A percentile compares a stretch with the other conserved stretches of the same genome.
phyloP scores from a whole-genome alignment of 2,329 filamentous ascomycete species.

The Aspergillus caelatus region DNA sequence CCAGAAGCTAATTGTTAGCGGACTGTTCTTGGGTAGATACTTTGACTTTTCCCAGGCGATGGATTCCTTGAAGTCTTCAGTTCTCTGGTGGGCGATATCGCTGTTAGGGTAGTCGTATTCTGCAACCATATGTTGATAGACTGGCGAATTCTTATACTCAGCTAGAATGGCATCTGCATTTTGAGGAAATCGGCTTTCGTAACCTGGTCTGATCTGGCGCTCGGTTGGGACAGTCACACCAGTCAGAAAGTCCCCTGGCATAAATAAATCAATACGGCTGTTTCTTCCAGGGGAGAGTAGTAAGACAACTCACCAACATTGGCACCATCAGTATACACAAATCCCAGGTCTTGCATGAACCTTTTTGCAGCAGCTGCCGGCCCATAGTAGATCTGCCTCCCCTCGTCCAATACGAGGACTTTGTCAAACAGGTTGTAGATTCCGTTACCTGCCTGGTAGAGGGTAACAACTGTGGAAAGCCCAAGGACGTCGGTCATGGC shows the following conservation, averaged over 20 bases:
- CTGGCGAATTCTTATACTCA: slow-evolving; percentile 56
- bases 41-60: slow-evolving; percentile 60
- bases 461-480: slow-evolving; percentile 60
- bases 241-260: slow-evolving; percentile 63
- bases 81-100: slow-evolving; percentile 52
- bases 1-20: slow-evolving; percentile 58
- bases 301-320: slow-evolving; percentile 48
- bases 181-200: slow-evolving; percentile 48
- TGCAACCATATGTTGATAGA: slow-evolving; percentile 53
- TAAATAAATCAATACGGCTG: too few relatives aligned
- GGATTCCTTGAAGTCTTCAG: slow-evolving; percentile 57
- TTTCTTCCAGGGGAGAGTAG: too few relatives aligned
- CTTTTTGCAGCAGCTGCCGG: slow-evolving; percentile 59
- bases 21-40: slow-evolving; percentile 56
- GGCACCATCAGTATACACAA: slow-evolving; percentile 62
- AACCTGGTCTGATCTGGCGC: slow-evolving; percentile 47
- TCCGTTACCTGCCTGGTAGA: slow-evolving; percentile 71
- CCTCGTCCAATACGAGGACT: slow-evolving; percentile 67
- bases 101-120: slow-evolving; percentile 62
- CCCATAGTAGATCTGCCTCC: slow-evolving; percentile 68
- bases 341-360: slow-evolving; percentile 68
- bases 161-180: slow-evolving; percentile 48
- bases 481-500: slow-evolving; percentile 61
- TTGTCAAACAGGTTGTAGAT: slow-evolving; percentile 74
- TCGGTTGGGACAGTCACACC: slow-evolving; percentile 63